Conservation (phyloP, 2,329 filamentous ascomycete species). For the Paecilomyces fulvus region DNA sequence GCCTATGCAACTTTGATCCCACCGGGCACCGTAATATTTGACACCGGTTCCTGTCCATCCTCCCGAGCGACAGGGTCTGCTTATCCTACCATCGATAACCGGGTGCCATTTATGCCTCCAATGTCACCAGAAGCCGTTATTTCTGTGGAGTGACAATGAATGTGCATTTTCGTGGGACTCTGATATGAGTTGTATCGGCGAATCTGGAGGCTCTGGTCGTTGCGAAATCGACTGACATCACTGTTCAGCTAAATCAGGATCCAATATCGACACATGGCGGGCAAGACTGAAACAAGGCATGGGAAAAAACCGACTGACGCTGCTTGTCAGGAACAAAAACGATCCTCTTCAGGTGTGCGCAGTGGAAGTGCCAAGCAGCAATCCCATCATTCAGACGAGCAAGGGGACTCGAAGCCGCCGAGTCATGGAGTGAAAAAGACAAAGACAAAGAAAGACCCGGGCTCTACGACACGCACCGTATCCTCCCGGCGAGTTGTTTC, state of each 20-base stretch:
- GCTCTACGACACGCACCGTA: neutral
- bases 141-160: neutral
- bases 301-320: neutral
- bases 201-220: neutral
- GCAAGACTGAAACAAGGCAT: neutral
- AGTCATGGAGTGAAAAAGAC: neutral
- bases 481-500: neutral
- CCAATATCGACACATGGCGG: neutral
- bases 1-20: neutral
- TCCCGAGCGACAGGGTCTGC: neutral
- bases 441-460: neutral
- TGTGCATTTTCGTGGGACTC: neutral
- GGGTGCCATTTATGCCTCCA: neutral
- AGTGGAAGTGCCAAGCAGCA: neutral
- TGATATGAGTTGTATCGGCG: neutral
- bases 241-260: neutral
- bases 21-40: neutral
- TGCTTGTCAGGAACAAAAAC: neutral
- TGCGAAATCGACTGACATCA: neutral
- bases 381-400: neutral
- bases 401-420: neutral
- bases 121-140: neutral
- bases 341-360: neutral
- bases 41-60: neutral
- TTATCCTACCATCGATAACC: neutral